Percentiles rank a stretch among this genome's conserved stretches.
phyloP scores from a whole-genome alignment of 1,284 basidiomycete genomes.

The Vanrija pseudolonga region DNA sequence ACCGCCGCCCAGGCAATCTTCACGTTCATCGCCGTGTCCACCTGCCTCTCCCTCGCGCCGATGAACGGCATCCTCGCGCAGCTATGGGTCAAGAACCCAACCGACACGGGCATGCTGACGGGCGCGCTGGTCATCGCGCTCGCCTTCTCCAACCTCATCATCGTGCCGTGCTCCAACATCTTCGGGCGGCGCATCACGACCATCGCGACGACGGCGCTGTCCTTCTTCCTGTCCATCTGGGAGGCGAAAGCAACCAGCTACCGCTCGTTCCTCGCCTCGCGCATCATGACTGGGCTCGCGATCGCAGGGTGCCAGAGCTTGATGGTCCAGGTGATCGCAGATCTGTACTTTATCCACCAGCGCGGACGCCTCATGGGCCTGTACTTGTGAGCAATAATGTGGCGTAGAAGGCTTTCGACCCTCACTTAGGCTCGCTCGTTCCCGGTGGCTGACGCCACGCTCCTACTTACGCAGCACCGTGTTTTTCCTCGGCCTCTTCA shows the following conservation, averaged over 20 bases:
- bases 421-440: too few species aligned
- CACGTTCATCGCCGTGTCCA: constrained; percentile 7
- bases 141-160: constrained; percentile 16
- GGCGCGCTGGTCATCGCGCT: constrained; percentile 11
- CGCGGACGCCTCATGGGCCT: constrained; percentile 12
- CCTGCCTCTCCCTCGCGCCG: constrained; percentile 11
- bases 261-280: background rate
- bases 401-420: background rate
- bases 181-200: constrained; percentile 12
- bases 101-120: constrained; percentile 10
- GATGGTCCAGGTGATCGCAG: constrained; percentile 8
- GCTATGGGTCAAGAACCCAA: constrained; percentile 1
- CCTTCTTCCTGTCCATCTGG: constrained; percentile 11
- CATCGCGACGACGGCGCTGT: background rate
- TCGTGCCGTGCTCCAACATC: constrained; percentile 17
- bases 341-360: constrained; percentile 19
- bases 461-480: too few species aligned
- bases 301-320: constrained; percentile 9
- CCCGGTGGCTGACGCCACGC: background rate
- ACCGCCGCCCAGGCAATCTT: constrained; percentile 3
- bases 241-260: constrained; percentile 7
- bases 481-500: constrained; percentile 16
- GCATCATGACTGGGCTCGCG: constrained; percentile 11
- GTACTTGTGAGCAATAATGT: constrained; percentile 13
- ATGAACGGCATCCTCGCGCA: constrained; percentile 7